Evolutionary conservation across 495 filamentous ascomycete species (phyloP), one percentile per base, ranked within the genome.

Genomic region (Mytilinidion resinicola): DNA sequence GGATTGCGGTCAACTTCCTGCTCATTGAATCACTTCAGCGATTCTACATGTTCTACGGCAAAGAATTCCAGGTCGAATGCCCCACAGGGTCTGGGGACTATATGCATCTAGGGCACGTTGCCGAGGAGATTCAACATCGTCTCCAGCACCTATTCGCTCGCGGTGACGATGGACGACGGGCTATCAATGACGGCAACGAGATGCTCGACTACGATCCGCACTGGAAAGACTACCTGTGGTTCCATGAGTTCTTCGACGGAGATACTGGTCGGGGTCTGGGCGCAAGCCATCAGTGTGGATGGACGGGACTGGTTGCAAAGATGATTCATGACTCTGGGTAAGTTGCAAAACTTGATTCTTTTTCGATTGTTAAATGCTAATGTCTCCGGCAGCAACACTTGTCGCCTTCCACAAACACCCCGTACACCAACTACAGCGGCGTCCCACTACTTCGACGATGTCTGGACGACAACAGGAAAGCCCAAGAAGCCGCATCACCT

Each of bases 251-350:
- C 76, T 97, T 97, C 66, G 91, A 97, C 64, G 92, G 89, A 30
- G 93, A 97, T 67, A 85, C 77, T 25, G 92, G 93, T 14, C 84
- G 90, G 51, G 92, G 93, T 6, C 77, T 96, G 8, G 92, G 92
- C 53, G 89, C 92, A 20, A 93, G 88, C 47, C 93, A 97, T 72
- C 92, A 97, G 70, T 95, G 90, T 59, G 92, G 92, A 5, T 97
- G 93, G 93, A 96, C 92, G n/a, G 93, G 92, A 0, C 68, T 97
- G 48, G 89, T 97, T 65, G 92, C 92, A 9, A 91, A 95, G 68
- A 84, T 97, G 82, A 96, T 97, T 52, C 92, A 97, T 59, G 92
- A 97, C 63, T 95, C 92, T 59, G 92, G 89, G 88, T 87, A 80
- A 71, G 85, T 71, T 34, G 14, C 38, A 35, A 19, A 30, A 12